Evolutionary conservation across 1,139 yeast species (phyloP), one percentile per base, ranked within the genome.

Genomic region (Saccharomycopsis crataegensis): DNA sequence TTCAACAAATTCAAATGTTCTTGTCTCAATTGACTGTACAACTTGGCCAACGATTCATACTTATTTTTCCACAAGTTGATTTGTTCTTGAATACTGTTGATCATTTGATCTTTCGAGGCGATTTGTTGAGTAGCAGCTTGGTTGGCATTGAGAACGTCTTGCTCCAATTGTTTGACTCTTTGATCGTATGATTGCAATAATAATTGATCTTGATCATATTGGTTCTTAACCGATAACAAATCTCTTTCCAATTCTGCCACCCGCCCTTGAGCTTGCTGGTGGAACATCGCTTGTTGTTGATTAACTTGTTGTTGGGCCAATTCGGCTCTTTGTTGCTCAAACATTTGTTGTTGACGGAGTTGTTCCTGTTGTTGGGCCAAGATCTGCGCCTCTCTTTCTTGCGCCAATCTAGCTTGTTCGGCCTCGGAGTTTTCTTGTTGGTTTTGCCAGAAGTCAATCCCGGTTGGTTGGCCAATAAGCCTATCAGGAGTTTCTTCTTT

Each of bases 21-120:
- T 69, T 88, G 95, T 63, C 97, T 85, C 61, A 91, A 75, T 68
- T 90, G 96, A 1, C 96, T 85, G 66, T 91, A 91, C 58, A 91
- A 74, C 64, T 89, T 88, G 5, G 97, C 97, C 61, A 91, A 75
- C 0, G 95, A 80, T 65, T 90, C 96, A 67, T 91, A 91, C 69
- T 91, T 91, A 56, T 79, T 80, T 57, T 88, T 82, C 96, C 96
- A 90, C 58, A 82, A 78, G 42, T 71, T 73, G 48, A 86, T 77
- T 68, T 89, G 96, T 53, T 87, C 94, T 64, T 86, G 91, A 55
- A 87, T 68, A 55, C 79, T 77, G 48, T 72, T 75, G 53, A 86
- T 73, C 63, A 84, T 83, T 58, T 87, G 95, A 62, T 87, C 90
- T 64, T 87, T 89, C 7, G 91, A 77, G 7, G 82, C 82, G 50